Conservation (phyloP, 129 eudicot species). For the Flaveria robusta region DNA sequence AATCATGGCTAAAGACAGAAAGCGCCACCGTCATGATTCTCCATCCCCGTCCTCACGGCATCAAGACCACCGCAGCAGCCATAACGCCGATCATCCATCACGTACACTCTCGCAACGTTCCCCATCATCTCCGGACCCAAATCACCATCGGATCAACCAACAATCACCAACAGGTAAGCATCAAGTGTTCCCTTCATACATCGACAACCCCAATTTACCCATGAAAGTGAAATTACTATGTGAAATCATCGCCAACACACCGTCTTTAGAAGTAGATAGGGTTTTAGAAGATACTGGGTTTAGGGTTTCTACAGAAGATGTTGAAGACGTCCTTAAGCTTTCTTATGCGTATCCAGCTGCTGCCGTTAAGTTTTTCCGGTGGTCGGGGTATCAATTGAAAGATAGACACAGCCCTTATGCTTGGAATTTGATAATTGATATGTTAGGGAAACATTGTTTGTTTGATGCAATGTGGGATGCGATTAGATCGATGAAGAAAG, state of each 20-base stretch:
- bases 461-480: conserved; percentile 97
- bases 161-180: conserved; percentile 51
- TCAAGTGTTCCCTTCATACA: conserved; percentile 51
- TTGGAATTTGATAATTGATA: conserved; percentile 77
- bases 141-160: conserved; percentile 23
- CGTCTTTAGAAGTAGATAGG: conserved; percentile 51
- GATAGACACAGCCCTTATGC: conserved; percentile 68
- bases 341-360: conserved; percentile 56
- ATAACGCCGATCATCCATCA: conserved; percentile 35
- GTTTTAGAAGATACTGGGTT: conserved; percentile 57
- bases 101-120: conserved; percentile 28
- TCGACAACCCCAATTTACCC: conserved; percentile 53
- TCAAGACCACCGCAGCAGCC: conserved; percentile 21
- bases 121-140: conserved; percentile 19
- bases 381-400: conserved; percentile 62
- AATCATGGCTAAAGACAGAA: conserved; percentile 31
- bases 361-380: conserved; percentile 77
- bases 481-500: conserved; percentile 60
- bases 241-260: conserved; percentile 55
- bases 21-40: conserved; percentile 16
- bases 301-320: conserved; percentile 53
- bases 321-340: conserved; percentile 70
- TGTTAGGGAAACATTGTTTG: conserved; percentile 65
- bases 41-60: neutral
- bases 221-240: conserved; percentile 67